These are phyloP conservation scores for Epichloe glyceriae DNA, from an alignment of 2,329 filamentous ascomycete species.

Conservation along the genomic window DNA sequence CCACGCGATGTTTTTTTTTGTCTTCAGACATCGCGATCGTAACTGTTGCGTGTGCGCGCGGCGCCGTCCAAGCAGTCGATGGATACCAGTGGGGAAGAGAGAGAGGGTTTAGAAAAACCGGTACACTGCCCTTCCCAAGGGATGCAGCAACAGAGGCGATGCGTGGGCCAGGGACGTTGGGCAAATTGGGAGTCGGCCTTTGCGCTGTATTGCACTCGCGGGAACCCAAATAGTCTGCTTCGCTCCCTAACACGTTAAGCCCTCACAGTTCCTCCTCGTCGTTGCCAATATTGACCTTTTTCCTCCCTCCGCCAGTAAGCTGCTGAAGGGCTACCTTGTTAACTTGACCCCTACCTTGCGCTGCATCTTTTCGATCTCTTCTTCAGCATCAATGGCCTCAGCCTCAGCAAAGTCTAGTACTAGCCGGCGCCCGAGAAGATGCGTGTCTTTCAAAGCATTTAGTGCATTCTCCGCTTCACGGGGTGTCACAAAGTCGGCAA, in stretches of 20 bases:
- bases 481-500: slow-evolving; percentile 87
- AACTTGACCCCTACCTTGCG: slow-evolving; percentile 86
- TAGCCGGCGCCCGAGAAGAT: slow-evolving; percentile 78
- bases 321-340: slow-evolving; percentile 85
- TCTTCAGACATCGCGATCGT: background rate
- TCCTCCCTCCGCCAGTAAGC: slow-evolving; percentile 69
- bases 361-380: slow-evolving; percentile 94
- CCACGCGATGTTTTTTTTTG: slow-evolving; percentile 5
- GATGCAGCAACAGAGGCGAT: slow-evolving; percentile 1
- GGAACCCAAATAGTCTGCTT: slow-evolving; percentile 10
- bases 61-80: background rate
- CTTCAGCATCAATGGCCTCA: slow-evolving; percentile 82
- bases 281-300: slow-evolving; percentile 77
- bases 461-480: slow-evolving; percentile 85
- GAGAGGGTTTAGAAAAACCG: background rate
- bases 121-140: slow-evolving; percentile 9
- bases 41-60: background rate
- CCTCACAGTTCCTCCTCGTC: slow-evolving; percentile 46
- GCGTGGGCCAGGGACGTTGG: slow-evolving; percentile 5
- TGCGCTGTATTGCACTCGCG: background rate
- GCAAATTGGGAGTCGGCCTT: background rate
- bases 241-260: slow-evolving; percentile 12
- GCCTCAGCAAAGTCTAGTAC: slow-evolving; percentile 86
- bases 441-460: slow-evolving; percentile 81
- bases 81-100: background rate